phyloP scores from a whole-genome alignment of 73 alveolate species.

The Strombidium stylifer region DNA sequence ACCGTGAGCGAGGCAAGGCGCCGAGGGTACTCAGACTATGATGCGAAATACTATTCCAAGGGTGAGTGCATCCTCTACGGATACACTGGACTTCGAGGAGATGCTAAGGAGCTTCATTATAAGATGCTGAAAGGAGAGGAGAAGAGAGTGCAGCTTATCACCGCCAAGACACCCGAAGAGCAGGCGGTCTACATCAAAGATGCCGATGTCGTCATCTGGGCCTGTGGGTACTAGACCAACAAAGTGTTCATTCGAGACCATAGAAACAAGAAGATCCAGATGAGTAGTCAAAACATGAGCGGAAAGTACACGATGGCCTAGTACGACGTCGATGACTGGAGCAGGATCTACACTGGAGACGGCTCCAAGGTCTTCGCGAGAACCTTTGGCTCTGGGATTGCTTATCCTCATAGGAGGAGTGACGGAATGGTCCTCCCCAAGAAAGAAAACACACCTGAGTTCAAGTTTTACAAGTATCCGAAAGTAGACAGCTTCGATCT shows the following conservation, averaged over 20 bases:
- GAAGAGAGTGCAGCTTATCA: constrained; percentile 24
- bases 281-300: too few relatives aligned
- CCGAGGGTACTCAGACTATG: constrained; percentile 35
- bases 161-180: constrained; percentile 8
- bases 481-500: constrained; percentile 27
- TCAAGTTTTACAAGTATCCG: too few relatives aligned
- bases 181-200: neutral
- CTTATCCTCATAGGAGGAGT: constrained; percentile 33
- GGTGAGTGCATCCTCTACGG: constrained; percentile 30
- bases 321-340: constrained; percentile 40
- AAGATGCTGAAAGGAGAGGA: constrained; percentile 37
- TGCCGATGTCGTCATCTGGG: constrained; percentile 46
- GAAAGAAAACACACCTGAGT: constrained; percentile 5
- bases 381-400: constrained; percentile 47
- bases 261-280: constrained; percentile 31
- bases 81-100: constrained; percentile 52
- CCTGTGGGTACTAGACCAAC: constrained; percentile 44
- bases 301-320: constrained; percentile 28
- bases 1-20: constrained; percentile 20
- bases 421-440: constrained; percentile 44
- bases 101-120: constrained; percentile 38
- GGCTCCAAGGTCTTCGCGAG: constrained; percentile 19
- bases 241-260: constrained; percentile 15
- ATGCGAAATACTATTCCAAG: constrained; percentile 1
- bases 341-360: constrained; percentile 20